Evolutionary conservation across 2,329 filamentous ascomycete genomes (phyloP).

Genomic region (Thelonectria discophora): DNA sequence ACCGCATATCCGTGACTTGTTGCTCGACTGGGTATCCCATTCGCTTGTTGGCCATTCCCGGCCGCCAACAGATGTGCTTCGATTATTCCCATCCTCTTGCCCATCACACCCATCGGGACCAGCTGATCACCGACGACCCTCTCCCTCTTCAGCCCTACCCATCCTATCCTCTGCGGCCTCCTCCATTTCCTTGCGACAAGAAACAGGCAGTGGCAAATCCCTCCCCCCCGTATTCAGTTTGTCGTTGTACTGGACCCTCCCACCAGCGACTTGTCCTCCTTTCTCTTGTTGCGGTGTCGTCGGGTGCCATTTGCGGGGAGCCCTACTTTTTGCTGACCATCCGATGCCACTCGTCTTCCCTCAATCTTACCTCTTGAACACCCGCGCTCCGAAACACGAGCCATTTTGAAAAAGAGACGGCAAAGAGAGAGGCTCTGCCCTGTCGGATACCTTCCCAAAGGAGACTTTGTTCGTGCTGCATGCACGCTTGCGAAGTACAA

Average conservation of each 20-base stretch:
- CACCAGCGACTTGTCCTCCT: no score
- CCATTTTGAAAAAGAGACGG: background rate
- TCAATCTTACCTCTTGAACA: constrained; percentile 10
- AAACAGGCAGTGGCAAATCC: constrained; percentile 20
- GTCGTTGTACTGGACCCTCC: no score
- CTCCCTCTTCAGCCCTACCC: constrained; percentile 8
- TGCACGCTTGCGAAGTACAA: background rate
- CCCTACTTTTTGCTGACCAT: constrained; percentile 7
- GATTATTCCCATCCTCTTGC: background rate
- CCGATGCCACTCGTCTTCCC: constrained; percentile 15
- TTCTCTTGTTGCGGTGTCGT: no score
- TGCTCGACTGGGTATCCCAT: constrained; percentile 27
- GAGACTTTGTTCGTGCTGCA: constrained; percentile 12
- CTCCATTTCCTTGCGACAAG: background rate
- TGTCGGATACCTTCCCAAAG: constrained; percentile 26
- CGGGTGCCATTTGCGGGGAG: no score
- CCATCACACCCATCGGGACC: constrained; percentile 7
- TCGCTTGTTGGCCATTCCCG: constrained; percentile 20
- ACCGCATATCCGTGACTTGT: constrained; percentile 1
- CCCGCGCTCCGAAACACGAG: constrained; percentile 6
- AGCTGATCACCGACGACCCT: constrained; percentile 36
- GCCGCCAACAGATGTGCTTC: constrained; percentile 8
- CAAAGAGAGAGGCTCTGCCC: constrained; percentile 3
- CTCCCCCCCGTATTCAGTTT: no score
- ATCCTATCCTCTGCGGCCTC: background rate